A percentile compares a stretch with the other conserved stretches of the same genome.
Conservation (phyloP, 2,329 filamentous ascomycete species). For the Aspergillus terreus region DNA sequence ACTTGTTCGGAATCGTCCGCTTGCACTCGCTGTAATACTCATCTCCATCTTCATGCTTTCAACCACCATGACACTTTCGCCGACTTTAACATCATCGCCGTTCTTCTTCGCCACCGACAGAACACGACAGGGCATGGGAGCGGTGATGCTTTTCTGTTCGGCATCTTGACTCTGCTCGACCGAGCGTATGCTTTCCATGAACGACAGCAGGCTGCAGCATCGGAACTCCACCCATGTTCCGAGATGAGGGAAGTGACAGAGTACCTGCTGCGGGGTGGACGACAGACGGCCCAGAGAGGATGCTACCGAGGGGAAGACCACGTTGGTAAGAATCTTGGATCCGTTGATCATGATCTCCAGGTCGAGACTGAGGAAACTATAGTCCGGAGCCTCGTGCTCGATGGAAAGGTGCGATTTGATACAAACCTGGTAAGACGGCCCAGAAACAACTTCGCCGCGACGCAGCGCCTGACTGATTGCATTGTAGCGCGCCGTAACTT, state of each 20-base stretch:
- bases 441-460: background rate
- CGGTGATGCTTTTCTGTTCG: conserved; percentile 17
- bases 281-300: too few species aligned
- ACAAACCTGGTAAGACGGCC: background rate
- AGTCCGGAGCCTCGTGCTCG: background rate
- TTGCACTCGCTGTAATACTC: conserved; percentile 24
- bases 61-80: conserved; percentile 32
- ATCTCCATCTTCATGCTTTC: conserved; percentile 47
- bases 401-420: background rate
- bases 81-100: conserved; percentile 27
- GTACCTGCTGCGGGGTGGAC: conserved; percentile 13
- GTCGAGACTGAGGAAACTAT: conserved; percentile 10
- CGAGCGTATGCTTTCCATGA: conserved; percentile 21
- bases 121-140: conserved; percentile 37
- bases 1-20: conserved; percentile 24
- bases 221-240: conserved; percentile 27
- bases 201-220: conserved; percentile 25
- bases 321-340: conserved; percentile 18
- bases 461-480: conserved; percentile 14
- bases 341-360: conserved; percentile 19
- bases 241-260: conserved; percentile 27
- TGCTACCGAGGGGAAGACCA: conserved; percentile 10
- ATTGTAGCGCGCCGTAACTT: conserved; percentile 19
- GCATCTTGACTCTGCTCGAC: conserved; percentile 9
- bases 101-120: conserved; percentile 29